Evolutionary conservation across 2,329 filamentous ascomycete species (phyloP), one percentile per base, ranked within the genome.

Genomic region (Talaromyces sp.): DNA sequence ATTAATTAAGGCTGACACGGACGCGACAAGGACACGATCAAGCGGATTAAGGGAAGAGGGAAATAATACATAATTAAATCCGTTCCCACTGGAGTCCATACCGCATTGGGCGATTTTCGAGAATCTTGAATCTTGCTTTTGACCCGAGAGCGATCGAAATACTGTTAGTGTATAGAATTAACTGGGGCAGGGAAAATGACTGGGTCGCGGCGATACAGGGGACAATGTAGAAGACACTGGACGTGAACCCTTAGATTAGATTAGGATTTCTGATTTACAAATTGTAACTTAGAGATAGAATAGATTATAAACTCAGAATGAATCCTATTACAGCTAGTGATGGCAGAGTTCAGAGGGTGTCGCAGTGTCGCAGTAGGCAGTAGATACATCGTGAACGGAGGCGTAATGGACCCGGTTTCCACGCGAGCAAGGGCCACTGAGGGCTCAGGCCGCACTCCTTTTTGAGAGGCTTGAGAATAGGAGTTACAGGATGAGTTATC

Each of bases 181-280:
- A n/a, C 13, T 35, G 33, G 33, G 44, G n/a, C 22, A 30, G 14
- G 36, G 50, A 63, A 62, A 64, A 64, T 63, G 62, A 64, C 62
- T 63, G 62, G 62, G 58, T 64, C 62, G 58, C 62, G 62, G 50
- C 54, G 47, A 51, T 53, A 7, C 3, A 19, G 10, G 6, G n/a
- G 10, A 39, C 16, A n/a, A 13, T 35, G 5, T 13, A 35, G 54
- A 56, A 58, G 57, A 46, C 52, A 51, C 60, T 47, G 4, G 32
- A 14, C 32, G n/a, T 33, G 22, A 40, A 13, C 19, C 8, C 14
- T 40, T 40, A 16, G 7, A 40, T 19, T 40, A 8, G 4, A 9
- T 14, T 35, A 35, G 11, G n/a, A n/a, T n/a, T n/a, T n/a, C n/a
- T n/a, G n/a, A n/a, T n/a, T 32, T 32, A 32, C 29, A 32, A 32